Evolutionary conservation across 2,329 filamentous ascomycete genomes (phyloP), one percentile per base, ranked within the genome.

Genomic region (Diaporthe aspalathi): DNA sequence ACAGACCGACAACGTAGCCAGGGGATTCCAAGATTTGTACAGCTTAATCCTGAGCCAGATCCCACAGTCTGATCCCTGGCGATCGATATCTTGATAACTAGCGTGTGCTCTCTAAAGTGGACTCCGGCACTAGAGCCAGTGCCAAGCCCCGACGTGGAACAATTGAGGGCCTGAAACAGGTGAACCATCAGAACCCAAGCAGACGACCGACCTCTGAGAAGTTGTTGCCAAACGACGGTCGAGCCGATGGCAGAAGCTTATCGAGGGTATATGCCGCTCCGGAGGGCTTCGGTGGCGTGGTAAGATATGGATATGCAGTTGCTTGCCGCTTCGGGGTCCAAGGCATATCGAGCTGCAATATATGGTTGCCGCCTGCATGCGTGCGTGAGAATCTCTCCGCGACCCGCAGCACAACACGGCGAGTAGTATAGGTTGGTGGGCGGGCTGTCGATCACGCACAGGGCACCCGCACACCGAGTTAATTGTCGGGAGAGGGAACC

Each of bases 81-180:
- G 60, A 63, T 63, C 60, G 29, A 27, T 63, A 32, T 63, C 60
- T 63, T 49, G n/a, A 12, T 22, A 7, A 49, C 24, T 38, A 63
- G 60, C 29, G 60, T 35, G 60, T 22, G 22, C 43, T 63, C 24
- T 49, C 43, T 49, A 49, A 49, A 35, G 60, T 49, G 43, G 29
- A 29, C 40, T 49, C 57, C 49, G 43, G 60, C 60, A 47, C 27
- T 27, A 32, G 2, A 22, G 43, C 57, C 43, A 63, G n/a, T 32
- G 27, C 60, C 60, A 22, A 49, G 60, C 20, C 35, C 6, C 12
- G n/a, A n/a, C 11, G 43, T 22, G 60, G 60, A 29, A 63, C 27
- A 63, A 32, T 12, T 35, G 27, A 35, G 60, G 60, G 60, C 60
- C 29, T 63, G 60, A 63, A 49, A 63, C 60, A 63, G n/a, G 29